These are phyloP conservation scores for Telopea speciosissima DNA, from an alignment of 177 flowering plant species.

Conservation along the genomic window DNA sequence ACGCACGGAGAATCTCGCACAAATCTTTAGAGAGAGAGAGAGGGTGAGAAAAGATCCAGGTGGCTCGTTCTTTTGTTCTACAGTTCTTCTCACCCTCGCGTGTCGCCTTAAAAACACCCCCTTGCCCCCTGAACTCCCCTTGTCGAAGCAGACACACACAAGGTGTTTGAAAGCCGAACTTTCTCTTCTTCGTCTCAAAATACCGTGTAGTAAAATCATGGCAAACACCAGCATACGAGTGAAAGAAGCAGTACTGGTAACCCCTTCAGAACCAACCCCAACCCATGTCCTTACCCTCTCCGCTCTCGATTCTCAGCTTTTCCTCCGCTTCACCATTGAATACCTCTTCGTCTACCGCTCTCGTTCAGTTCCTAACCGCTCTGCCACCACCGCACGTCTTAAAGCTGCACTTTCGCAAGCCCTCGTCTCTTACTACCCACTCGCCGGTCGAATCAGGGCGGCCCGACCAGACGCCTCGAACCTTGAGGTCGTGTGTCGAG, in stretches of 20 bases:
- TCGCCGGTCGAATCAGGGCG: slow-evolving; percentile 54
- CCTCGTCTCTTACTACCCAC: slow-evolving; percentile 58
- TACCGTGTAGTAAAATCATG: slow-evolving; percentile 14
- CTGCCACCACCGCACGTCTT: slow-evolving; percentile 18
- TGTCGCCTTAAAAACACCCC: not conserved
- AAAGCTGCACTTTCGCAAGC: slow-evolving; percentile 42
- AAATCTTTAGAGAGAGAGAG: slow-evolving; percentile 30
- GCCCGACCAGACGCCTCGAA: slow-evolving; percentile 24
- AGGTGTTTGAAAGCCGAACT: too few species aligned
- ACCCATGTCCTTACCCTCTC: slow-evolving; percentile 44
- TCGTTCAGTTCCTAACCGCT: slow-evolving; percentile 14
- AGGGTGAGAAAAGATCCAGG: slow-evolving; percentile 13
- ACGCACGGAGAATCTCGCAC: slow-evolving; percentile 44
- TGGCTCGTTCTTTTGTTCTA: not conserved
- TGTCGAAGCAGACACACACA: not conserved
- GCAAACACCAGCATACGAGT: slow-evolving; percentile 26
- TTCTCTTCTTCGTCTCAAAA: too few species aligned
- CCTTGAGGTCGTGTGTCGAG: slow-evolving; percentile 52
- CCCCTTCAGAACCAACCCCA: slow-evolving; percentile 59
- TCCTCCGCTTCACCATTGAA: slow-evolving; percentile 68
- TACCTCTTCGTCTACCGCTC: slow-evolving; percentile 48
- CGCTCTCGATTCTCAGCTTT: slow-evolving; percentile 66
- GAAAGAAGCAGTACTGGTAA: slow-evolving; percentile 35
- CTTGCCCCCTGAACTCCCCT: too few species aligned
- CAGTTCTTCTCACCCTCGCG: not conserved